phyloP scores from a whole-genome alignment of 2,329 filamentous ascomycete species.

The Fusarium vanettenii region DNA sequence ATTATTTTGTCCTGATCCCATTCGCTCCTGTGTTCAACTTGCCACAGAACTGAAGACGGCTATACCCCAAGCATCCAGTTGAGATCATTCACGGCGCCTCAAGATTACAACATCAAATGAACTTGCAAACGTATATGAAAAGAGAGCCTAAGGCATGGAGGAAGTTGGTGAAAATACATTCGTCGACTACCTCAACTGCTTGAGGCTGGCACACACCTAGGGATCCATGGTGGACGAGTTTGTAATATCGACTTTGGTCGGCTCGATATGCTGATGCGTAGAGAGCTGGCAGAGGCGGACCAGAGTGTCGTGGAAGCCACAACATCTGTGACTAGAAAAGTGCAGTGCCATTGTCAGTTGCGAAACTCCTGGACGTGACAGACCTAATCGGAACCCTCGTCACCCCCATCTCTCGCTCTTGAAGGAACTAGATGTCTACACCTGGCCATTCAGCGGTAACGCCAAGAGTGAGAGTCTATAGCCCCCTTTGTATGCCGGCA shows the following conservation, averaged over 20 bases:
- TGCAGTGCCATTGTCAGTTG: slow-evolving; percentile 42
- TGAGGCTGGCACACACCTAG: not conserved
- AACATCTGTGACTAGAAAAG: slow-evolving; percentile 33
- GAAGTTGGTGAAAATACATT: no score
- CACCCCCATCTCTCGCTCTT: not conserved
- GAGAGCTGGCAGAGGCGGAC: slow-evolving; percentile 40
- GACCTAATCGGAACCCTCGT: not conserved
- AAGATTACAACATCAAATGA: no score
- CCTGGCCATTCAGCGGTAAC: not conserved
- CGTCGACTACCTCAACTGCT: no score
- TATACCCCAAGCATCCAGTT: no score
- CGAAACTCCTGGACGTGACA: not conserved
- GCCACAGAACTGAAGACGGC: no score
- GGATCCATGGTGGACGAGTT: slow-evolving; percentile 44
- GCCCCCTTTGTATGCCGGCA: no score
- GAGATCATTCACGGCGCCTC: no score
- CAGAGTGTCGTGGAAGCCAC: slow-evolving; percentile 33
- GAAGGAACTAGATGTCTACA: not conserved
- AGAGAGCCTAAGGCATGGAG: no score
- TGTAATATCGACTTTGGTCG: slow-evolving; percentile 33
- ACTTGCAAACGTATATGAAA: no score
- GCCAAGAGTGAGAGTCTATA: no score
- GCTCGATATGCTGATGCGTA: slow-evolving; percentile 43
- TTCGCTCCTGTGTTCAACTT: no score
- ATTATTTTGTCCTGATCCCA: not conserved